These are phyloP conservation scores for Lipomyces chichibuensis DNA, from an alignment of 805 yeast genomes.

Conservation along the genomic window DNA sequence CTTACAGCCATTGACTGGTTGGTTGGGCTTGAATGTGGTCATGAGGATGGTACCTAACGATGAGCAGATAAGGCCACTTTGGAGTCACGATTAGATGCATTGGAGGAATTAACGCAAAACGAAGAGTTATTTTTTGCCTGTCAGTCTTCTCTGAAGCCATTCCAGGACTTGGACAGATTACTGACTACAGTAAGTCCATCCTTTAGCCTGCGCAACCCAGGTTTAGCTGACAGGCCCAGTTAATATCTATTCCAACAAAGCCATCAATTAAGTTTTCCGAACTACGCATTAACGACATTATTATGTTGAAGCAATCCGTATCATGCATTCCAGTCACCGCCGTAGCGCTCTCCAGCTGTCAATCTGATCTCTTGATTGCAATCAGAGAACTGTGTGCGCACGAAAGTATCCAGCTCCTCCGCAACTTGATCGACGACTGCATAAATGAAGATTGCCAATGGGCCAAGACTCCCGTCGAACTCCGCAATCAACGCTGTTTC, in stretches of 20 bases:
- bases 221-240: slow-evolving; percentile 8
- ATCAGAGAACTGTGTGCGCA: slow-evolving; percentile 40
- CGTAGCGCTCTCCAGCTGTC: slow-evolving; percentile 28
- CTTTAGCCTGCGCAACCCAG: background rate
- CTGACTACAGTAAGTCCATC: slow-evolving; percentile 42
- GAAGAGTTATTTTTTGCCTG: slow-evolving; percentile 33
- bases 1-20: slow-evolving; percentile 52
- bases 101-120: slow-evolving; percentile 45
- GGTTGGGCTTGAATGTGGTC: background rate
- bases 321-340: slow-evolving; percentile 36
- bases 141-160: slow-evolving; percentile 38
- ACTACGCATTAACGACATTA: slow-evolving; percentile 50
- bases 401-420: slow-evolving; percentile 38
- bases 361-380: slow-evolving; percentile 28
- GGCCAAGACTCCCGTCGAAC: slow-evolving; percentile 49
- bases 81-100: slow-evolving; percentile 46
- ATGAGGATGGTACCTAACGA: background rate
- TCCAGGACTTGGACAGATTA: slow-evolving; percentile 50
- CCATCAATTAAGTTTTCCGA: slow-evolving; percentile 40
- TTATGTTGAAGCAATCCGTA: slow-evolving; percentile 49
- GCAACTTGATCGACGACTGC: slow-evolving; percentile 41
- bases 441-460: slow-evolving; percentile 52
- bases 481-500: slow-evolving; percentile 51
- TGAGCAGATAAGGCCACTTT: slow-evolving; percentile 43
- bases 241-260: slow-evolving; percentile 42